Percentiles rank a stretch among this genome's conserved stretches.
Conservation (phyloP, 768 basidiomycete genomes). For the Suillus subalutaceus region DNA sequence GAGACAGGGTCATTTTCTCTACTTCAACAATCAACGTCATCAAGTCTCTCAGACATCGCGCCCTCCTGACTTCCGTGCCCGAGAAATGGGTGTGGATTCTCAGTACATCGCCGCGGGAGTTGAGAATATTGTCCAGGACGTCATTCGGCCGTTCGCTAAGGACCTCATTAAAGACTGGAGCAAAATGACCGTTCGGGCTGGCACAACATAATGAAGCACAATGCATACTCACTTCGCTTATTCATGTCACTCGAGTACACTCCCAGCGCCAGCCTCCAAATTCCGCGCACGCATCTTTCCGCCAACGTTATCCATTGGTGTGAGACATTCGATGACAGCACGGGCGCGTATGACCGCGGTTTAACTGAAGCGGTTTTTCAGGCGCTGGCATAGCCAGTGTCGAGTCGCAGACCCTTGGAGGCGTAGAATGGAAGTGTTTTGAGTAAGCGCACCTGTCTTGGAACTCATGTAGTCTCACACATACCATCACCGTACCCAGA, state of each 20-base stretch:
- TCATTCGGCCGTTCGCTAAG: constrained; percentile 22
- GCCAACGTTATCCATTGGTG: constrained; percentile 5
- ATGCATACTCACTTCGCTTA: constrained; percentile 29
- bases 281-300: background rate
- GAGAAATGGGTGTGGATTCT: constrained; percentile 3
- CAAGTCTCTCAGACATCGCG: background rate
- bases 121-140: constrained; percentile 22
- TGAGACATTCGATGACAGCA: constrained; percentile 35
- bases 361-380: constrained; percentile 40
- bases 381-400: constrained; percentile 23
- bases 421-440: constrained; percentile 31
- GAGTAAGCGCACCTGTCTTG: constrained; percentile 23
- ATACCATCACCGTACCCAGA: constrained; percentile 8
- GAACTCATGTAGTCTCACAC: background rate
- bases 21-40: constrained; percentile 20
- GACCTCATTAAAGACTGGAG: constrained; percentile 24
- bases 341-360: constrained; percentile 37
- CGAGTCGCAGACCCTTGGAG: background rate
- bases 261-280: background rate
- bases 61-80: background rate
- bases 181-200: constrained; percentile 19
- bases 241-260: constrained; percentile 16
- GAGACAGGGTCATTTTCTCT: constrained; percentile 17
- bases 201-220: constrained; percentile 23
- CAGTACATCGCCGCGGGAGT: constrained; percentile 17